A percentile compares a stretch with the other conserved stretches of the same genome.
Evolutionary conservation across 2,329 filamentous ascomycete genomes (phyloP).

Genomic region (Arthrobotrys entomopaga): DNA sequence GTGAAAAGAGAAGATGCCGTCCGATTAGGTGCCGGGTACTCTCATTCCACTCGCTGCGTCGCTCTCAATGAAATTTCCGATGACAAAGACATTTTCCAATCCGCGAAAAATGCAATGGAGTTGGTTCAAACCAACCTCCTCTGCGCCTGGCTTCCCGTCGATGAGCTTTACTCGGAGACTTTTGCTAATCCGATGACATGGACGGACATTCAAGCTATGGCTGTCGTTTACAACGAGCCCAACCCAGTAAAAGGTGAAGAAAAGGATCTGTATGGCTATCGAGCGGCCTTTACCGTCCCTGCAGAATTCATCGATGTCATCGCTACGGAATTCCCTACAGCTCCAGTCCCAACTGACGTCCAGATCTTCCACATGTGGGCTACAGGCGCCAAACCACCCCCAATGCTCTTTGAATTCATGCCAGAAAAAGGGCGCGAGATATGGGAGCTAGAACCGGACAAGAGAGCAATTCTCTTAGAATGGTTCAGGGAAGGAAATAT

Average conservation of each 20-base stretch:
- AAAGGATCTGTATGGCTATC: conserved; percentile 36
- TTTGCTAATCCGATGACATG: conserved; percentile 68
- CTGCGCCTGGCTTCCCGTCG: conserved; percentile 24
- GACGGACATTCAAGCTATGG: conserved; percentile 66
- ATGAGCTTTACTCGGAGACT: conserved; percentile 57
- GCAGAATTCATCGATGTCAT: not conserved
- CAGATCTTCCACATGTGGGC: conserved; percentile 65
- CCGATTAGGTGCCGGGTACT: conserved; percentile 72
- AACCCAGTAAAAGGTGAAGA: conserved; percentile 56
- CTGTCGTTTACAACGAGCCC: conserved; percentile 69
- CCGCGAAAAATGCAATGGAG: conserved; percentile 20
- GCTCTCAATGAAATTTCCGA: conserved; percentile 53
- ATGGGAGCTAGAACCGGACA: conserved; percentile 66
- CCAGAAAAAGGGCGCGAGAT: conserved; percentile 60
- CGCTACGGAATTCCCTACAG: conserved; percentile 63
- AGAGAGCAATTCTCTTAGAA: conserved; percentile 61
- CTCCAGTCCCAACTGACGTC: conserved; percentile 64
- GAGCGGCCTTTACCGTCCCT: conserved; percentile 36
- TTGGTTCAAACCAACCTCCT: conserved; percentile 3
- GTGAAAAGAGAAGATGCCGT: conserved; percentile 68
- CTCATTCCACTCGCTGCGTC: conserved; percentile 61
- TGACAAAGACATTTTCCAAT: conserved; percentile 24
- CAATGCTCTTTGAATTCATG: conserved; percentile 60
- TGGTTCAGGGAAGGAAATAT: conserved; percentile 66
- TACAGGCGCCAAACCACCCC: conserved; percentile 64